Evolutionary conservation across 164 flowering plant species (phyloP).

Genomic region (Aristolochia contorta): DNA sequence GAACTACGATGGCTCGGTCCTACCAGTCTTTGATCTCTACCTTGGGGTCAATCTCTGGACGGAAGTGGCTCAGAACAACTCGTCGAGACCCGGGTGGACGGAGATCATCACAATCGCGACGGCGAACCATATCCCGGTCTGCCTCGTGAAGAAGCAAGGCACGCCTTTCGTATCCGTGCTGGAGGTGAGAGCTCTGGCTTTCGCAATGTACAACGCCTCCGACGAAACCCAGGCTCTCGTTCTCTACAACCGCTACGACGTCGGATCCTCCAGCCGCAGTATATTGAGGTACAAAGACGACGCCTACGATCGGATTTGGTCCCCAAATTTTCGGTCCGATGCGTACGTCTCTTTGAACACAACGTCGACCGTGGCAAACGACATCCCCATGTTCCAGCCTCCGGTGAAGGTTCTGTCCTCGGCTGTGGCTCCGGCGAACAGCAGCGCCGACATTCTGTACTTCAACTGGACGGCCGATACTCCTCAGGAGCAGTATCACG

Average conservation of each 20-base stretch:
- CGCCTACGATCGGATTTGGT: background rate
- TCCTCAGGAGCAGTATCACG: slow-evolving; percentile 7
- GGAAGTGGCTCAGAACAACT: slow-evolving; percentile 2
- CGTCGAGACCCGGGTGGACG: background rate
- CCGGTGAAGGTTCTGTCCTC: background rate
- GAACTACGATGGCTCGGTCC: slow-evolving; percentile 23
- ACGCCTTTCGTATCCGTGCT: slow-evolving; percentile 35
- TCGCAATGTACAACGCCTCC: background rate
- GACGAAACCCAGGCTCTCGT: background rate
- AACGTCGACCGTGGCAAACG: background rate
- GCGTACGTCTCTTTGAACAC: background rate
- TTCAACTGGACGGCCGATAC: slow-evolving; percentile 1
- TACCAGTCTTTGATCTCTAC: slow-evolving; percentile 31
- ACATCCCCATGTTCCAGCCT: background rate
- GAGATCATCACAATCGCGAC: slow-evolving; percentile 26
- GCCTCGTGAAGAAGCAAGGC: slow-evolving; percentile 32
- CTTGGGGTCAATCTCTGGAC: slow-evolving; percentile 31
- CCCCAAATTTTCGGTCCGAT: background rate
- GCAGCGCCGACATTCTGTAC: background rate
- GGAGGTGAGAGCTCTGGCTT: slow-evolving; percentile 21
- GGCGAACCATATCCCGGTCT: slow-evolving; percentile 15
- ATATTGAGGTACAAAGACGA: slow-evolving; percentile 1
- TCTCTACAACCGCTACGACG: background rate
- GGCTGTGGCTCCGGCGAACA: background rate
- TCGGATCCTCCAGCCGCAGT: background rate